These are phyloP conservation scores for Epicoccum sorghinum DNA, from an alignment of 2,329 filamentous ascomycete species.

Conservation along the genomic window DNA sequence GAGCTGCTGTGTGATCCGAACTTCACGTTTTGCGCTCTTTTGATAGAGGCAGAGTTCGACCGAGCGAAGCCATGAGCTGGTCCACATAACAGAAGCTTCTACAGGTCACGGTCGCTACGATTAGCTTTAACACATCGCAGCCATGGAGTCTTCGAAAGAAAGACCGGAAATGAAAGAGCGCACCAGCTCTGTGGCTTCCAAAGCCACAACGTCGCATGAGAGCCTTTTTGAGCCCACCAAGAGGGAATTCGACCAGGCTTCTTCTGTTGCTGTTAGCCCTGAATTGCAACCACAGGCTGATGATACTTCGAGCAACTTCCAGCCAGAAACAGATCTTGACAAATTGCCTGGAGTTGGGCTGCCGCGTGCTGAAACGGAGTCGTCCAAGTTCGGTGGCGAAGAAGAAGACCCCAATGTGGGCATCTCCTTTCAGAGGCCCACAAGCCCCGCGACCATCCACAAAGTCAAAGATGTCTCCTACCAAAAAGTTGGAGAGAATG, in stretches of 20 bases:
- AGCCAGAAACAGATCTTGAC: conserved; percentile 40
- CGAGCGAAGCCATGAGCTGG: conserved; percentile 5
- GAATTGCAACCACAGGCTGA: conserved; percentile 33
- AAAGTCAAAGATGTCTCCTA: conserved; percentile 48
- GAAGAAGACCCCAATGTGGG: conserved; percentile 50
- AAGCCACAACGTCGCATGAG: conserved; percentile 34
- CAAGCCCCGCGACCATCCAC: conserved; percentile 48
- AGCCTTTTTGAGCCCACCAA: conserved; percentile 28
- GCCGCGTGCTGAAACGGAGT: conserved; percentile 37
- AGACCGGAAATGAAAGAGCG: conserved; percentile 32
- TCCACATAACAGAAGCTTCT: conserved; percentile 6
- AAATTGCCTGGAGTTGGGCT: conserved; percentile 34
- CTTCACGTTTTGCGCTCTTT: background rate
- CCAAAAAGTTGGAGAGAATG: conserved; percentile 51
- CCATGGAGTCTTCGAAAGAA: conserved; percentile 30
- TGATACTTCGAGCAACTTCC: conserved; percentile 33
- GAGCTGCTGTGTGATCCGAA: background rate
- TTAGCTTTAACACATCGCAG: background rate
- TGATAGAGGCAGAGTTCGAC: background rate
- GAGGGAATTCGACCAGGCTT: conserved; percentile 33
- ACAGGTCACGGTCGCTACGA: conserved; percentile 1
- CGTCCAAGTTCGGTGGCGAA: conserved; percentile 48
- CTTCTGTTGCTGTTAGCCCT: conserved; percentile 34
- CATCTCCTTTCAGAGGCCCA: conserved; percentile 47
- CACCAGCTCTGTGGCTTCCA: conserved; percentile 32